Base-by-base conservation (phyloP, 2,329 filamentous ascomycete genomes). In the Nemania bipapillata region DNA sequence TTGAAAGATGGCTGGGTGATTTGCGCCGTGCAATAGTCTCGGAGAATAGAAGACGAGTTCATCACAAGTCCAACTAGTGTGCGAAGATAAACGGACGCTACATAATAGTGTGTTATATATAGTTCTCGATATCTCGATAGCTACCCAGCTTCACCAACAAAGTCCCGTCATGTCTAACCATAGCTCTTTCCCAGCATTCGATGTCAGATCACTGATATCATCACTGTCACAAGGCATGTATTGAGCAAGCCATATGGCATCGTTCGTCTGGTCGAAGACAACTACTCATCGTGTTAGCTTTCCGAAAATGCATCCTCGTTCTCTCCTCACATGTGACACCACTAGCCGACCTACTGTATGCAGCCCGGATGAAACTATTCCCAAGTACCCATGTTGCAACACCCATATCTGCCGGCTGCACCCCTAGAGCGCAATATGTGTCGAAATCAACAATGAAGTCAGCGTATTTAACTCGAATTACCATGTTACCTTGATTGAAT, bases 381-480 rank as follows among this genome's bases (percentile, higher is more conserved):
- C 79, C 79, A n/a, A 81, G 52, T 17, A 81, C 79, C 72, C 79
- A 80, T 17, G 76, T 77, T 26, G 74, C 74, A 1, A 73, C 69
- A 2, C 75, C 75, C 7, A 66, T 62, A 59, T 80, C 78, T 1
- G 77, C 77, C 6, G 78, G 77, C 70, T 81, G 80, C 20, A 81
- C 77, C 0, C 79, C 79, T 24, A 81, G 69, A 45, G 78, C 75
- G 65, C 80, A 81, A 30, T 77, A 77, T 2, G 73, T 76, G 50
- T 80, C 77, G 56, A 78, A 80, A 59, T 76, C 70, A 42, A 77
- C 70, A 28, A 85, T 79, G 45, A 86, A 82, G 68, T 86, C 83
- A 47, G 79, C 80, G 59, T 85, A 80, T 45, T 77, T 74, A 24
- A 85, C 83, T 35, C 79, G 80, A 66, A 86, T 83, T 5, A 79